These are phyloP conservation scores for Diplodia mutila DNA, from an alignment of 2,329 filamentous ascomycete species.

Conservation along the genomic window DNA sequence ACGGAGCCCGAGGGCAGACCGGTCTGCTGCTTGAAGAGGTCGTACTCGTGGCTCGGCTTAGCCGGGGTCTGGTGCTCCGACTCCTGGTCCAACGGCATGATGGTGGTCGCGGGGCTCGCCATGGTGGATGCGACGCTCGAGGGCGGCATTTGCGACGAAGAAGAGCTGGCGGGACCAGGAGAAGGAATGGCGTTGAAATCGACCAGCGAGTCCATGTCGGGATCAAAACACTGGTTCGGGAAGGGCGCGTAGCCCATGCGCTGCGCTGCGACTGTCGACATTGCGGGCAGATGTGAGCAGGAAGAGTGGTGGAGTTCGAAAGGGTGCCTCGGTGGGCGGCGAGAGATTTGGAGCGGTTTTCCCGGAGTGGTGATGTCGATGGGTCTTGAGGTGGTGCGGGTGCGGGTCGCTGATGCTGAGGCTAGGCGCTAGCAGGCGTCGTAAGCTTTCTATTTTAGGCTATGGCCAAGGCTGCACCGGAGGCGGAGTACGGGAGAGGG, in stretches of 20 bases:
- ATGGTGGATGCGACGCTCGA: constrained; percentile 57
- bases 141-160: constrained; percentile 53
- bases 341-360: not conserved
- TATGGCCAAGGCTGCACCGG: constrained; percentile 13
- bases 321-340: constrained; percentile 6
- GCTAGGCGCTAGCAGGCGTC: constrained; percentile 22
- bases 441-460: constrained; percentile 26
- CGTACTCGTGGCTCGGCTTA: constrained; percentile 92
- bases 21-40: constrained; percentile 93
- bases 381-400: constrained; percentile 12
- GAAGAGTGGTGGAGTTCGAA: not conserved
- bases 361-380: constrained; percentile 7
- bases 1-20: constrained; percentile 85
- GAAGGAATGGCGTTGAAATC: constrained; percentile 65
- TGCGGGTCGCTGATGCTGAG: constrained; percentile 10
- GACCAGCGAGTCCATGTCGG: constrained; percentile 47
- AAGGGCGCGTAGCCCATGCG: constrained; percentile 37
- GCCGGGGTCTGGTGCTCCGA: constrained; percentile 64
- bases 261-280: constrained; percentile 24
- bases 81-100: constrained; percentile 53
- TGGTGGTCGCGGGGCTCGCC: constrained; percentile 57
- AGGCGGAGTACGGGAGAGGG: constrained; percentile 13
- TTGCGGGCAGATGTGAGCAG: constrained; percentile 12
- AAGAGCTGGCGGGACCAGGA: constrained; percentile 59
- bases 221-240: constrained; percentile 44